Percentiles rank a stretch among this genome's conserved stretches.
phyloP scores from a whole-genome alignment of 805 yeast genomes.

The Jamesozyma gamospora region DNA sequence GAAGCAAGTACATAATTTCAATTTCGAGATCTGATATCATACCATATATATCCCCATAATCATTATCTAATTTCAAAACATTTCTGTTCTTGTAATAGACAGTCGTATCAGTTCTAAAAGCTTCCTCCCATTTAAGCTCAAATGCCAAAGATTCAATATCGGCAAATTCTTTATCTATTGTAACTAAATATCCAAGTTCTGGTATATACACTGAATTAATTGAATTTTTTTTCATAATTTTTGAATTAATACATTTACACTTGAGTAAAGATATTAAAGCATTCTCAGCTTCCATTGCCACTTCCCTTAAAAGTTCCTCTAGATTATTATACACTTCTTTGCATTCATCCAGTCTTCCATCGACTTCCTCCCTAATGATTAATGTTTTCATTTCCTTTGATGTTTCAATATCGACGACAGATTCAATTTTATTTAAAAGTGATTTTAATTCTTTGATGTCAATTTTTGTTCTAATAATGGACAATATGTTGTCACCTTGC shows the following conservation, averaged over 20 bases:
- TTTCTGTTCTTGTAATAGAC: slow-evolving; percentile 30
- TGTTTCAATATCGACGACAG: slow-evolving; percentile 31
- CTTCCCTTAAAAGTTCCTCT: slow-evolving; percentile 25
- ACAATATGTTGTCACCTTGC: slow-evolving; percentile 7
- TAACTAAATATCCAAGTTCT: slow-evolving; percentile 35
- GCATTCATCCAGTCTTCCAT: slow-evolving; percentile 22
- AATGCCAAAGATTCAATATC: background rate
- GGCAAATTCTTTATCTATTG: slow-evolving; percentile 13
- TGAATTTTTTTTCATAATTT: slow-evolving; percentile 7
- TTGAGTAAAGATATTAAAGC: background rate
- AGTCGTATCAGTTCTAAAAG: slow-evolving; percentile 32
- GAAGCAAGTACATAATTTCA: slow-evolving; percentile 31
- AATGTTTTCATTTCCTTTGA: slow-evolving; percentile 25
- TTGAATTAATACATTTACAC: background rate
- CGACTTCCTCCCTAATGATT: slow-evolving; percentile 26
- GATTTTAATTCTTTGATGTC: slow-evolving; percentile 6
- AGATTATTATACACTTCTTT: slow-evolving; percentile 22
- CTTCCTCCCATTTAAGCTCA: slow-evolving; percentile 27
- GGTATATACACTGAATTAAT: slow-evolving; percentile 36
- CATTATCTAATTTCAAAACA: slow-evolving; percentile 28
- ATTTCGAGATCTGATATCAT: slow-evolving; percentile 34
- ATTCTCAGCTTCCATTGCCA: slow-evolving; percentile 12
- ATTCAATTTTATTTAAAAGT: slow-evolving; percentile 15
- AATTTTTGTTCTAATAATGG: slow-evolving; percentile 7
- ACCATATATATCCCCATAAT: slow-evolving; percentile 36